Evolutionary conservation across 768 basidiomycete species (phyloP), one percentile per base, ranked within the genome.

Genomic region (Naganishia vishniacii): DNA sequence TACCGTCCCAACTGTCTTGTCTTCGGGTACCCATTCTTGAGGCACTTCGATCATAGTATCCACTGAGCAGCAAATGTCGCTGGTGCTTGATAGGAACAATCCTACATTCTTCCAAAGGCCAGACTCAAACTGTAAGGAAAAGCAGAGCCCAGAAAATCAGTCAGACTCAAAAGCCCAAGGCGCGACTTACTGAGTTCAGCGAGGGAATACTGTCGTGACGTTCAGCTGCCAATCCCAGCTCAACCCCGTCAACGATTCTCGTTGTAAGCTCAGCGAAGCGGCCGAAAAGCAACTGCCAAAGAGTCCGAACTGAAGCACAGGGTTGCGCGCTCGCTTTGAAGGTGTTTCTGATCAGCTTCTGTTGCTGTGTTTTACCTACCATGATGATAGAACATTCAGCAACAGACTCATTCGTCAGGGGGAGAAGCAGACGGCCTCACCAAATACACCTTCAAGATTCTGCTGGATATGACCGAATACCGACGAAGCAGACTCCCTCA

Each of bases 31-130:
- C 53, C 53, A 56, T 40, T 56, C 53, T 26, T 56, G 53, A 23
- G 53, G 53, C 8, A 56, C 53, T 56, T 56, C 53, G 23, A 56
- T 56, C 53, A 56, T 56, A 16, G 32, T 56, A 9, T 56, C 53
- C 4, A 56, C 53, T 2, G 53, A 32, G 26, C 53, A 56, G 37
- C 53, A 56, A 7, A 56, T 40, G 15, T 56, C 53, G 23, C 53
- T 56, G 25, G 32, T 56, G 37, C 53, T 37, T n/a, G 34, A 23
- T 20, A 56, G 34, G 23, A 56, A 56, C 32, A 56, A 34, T 13
- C 53, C 53, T 1, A 56, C 11, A 34, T 56, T 56, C 18, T 56
- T 56, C 53, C 53, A 56, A 3, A 56, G 34, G 26, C 53, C 53
- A 16, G 53, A 56, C 26, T 56, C 53, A 23, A 40, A 56, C 53